These are phyloP conservation scores for Fusarium staphyleae DNA, from an alignment of 2,329 filamentous ascomycete species.

Conservation along the genomic window DNA sequence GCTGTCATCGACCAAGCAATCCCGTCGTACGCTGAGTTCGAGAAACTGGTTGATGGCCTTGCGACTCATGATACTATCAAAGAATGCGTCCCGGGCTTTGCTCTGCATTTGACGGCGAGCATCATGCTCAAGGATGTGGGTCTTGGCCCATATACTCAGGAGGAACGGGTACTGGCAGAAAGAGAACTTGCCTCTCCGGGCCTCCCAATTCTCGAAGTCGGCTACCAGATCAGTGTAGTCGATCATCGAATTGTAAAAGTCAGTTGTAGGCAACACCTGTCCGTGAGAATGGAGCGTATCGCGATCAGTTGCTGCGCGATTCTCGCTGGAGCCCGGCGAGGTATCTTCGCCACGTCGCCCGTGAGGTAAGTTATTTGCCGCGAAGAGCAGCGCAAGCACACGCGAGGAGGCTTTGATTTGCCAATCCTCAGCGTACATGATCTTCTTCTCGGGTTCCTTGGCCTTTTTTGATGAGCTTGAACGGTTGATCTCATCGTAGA, in stretches of 20 bases:
- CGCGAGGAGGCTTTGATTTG: conserved; percentile 82
- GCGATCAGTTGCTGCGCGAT: conserved; percentile 30
- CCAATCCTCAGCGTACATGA: conserved; percentile 84
- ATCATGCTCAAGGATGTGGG: conserved; percentile 87
- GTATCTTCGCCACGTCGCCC: conserved; percentile 46
- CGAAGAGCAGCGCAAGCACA: conserved; percentile 81
- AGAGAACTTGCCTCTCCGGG: conserved; percentile 74
- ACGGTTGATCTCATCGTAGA: conserved; percentile 77
- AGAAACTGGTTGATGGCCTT: conserved; percentile 79
- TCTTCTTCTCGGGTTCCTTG: conserved; percentile 62
- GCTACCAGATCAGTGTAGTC: conserved; percentile 85
- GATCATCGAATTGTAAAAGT: conserved; percentile 87
- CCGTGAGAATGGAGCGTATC: conserved; percentile 52
- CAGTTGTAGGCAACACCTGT: conserved; percentile 77
- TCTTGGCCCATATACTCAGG: conserved; percentile 90
- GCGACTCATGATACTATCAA: conserved; percentile 82
- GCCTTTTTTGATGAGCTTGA: conserved; percentile 59
- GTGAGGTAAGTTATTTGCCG: conserved; percentile 71
- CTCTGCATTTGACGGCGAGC: conserved; percentile 87
- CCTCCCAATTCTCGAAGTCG: conserved; percentile 90
- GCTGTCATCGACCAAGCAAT: conserved; percentile 89
- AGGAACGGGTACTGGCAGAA: conserved; percentile 95
- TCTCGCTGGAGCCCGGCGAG: conserved; percentile 34
- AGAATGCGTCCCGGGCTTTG: conserved; percentile 88
- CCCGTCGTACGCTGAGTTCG: conserved; percentile 76